phyloP scores from a whole-genome alignment of 345 rosid species.

The Eutrema heterophyllum region DNA sequence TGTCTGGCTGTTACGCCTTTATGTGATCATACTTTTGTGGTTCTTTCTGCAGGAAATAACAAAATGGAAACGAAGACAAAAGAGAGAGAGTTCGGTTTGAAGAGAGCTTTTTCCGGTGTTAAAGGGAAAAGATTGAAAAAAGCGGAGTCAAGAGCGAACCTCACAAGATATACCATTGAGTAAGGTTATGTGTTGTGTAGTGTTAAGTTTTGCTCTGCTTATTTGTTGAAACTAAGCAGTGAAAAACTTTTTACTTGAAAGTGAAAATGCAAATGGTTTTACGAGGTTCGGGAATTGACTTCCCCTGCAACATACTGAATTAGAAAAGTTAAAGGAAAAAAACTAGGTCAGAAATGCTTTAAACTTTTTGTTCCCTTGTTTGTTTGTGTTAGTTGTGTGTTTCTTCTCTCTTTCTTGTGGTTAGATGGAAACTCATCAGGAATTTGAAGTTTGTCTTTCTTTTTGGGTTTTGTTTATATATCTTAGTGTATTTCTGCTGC shows the following conservation, averaged over 20 bases:
- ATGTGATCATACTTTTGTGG: background rate
- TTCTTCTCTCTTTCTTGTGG: slow-evolving; percentile 6
- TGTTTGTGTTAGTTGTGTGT: slow-evolving; percentile 16
- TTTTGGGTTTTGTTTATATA: background rate
- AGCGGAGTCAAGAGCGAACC: slow-evolving; percentile 97
- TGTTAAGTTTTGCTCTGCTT: slow-evolving; percentile 31
- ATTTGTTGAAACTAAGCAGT: slow-evolving; percentile 27
- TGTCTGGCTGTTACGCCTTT: background rate
- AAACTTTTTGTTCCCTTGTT: background rate
- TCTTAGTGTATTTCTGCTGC: background rate
- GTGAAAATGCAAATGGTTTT: slow-evolving; percentile 25
- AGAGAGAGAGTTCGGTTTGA: slow-evolving; percentile 18
- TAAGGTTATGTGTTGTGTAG: background rate
- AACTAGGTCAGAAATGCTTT: slow-evolving; percentile 2
- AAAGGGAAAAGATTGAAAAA: background rate
- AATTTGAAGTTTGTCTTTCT: slow-evolving; percentile 3
- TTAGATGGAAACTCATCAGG: slow-evolving; percentile 2
- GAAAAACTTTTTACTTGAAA: slow-evolving; percentile 14
- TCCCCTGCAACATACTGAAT: slow-evolving; percentile 26
- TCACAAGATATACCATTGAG: slow-evolving; percentile 41
- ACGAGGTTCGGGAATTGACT: slow-evolving; percentile 99
- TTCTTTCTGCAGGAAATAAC: slow-evolving; percentile 15
- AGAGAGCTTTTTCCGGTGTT: slow-evolving; percentile 5
- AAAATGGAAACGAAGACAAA: slow-evolving; percentile 1
- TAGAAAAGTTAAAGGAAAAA: background rate